Percentiles rank a stretch among this genome's conserved stretches.
Conservation (phyloP, 2,329 filamentous ascomycete species). For the Sclerotinia subarctica region DNA sequence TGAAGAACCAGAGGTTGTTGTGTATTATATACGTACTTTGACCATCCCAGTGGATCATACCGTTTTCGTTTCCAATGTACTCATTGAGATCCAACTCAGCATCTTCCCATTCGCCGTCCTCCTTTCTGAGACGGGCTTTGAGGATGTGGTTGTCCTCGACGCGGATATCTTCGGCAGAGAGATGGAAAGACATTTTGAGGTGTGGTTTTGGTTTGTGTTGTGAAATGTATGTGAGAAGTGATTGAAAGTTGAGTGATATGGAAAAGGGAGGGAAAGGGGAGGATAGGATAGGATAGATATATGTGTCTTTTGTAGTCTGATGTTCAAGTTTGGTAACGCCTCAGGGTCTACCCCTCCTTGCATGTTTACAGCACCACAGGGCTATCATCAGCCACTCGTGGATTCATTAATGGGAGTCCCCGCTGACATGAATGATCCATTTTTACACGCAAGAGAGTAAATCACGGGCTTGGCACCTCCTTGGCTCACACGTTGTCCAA, state of each 20-base stretch:
- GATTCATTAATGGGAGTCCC: constrained; percentile 2
- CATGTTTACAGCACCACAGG: neutral
- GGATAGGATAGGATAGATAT: neutral
- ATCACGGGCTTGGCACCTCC: constrained; percentile 3
- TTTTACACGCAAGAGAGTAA: neutral
- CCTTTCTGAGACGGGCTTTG: constrained; percentile 46
- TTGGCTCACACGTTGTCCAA: constrained; percentile 16
- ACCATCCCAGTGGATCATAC: constrained; percentile 43
- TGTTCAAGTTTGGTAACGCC: neutral
- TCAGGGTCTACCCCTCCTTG: constrained; percentile 16
- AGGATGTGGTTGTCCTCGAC: constrained; percentile 52
- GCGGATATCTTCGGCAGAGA: constrained; percentile 45
- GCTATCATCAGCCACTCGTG: constrained; percentile 8
- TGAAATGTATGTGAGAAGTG: neutral
- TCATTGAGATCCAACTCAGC: constrained; percentile 55
- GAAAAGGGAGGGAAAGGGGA: neutral
- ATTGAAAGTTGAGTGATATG: neutral
- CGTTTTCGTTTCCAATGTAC: constrained; percentile 52
- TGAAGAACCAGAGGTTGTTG: no score
- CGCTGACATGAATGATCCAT: neutral
- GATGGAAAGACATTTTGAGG: constrained; percentile 54
- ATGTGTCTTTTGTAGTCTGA: constrained; percentile 7
- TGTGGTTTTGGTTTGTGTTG: neutral
- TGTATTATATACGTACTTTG: constrained; percentile 3
- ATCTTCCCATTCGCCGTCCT: constrained; percentile 43